A percentile compares a stretch with the other conserved stretches of the same genome.
phyloP scores from a whole-genome alignment of 345 rosid species.

The Luvunga scandens region DNA sequence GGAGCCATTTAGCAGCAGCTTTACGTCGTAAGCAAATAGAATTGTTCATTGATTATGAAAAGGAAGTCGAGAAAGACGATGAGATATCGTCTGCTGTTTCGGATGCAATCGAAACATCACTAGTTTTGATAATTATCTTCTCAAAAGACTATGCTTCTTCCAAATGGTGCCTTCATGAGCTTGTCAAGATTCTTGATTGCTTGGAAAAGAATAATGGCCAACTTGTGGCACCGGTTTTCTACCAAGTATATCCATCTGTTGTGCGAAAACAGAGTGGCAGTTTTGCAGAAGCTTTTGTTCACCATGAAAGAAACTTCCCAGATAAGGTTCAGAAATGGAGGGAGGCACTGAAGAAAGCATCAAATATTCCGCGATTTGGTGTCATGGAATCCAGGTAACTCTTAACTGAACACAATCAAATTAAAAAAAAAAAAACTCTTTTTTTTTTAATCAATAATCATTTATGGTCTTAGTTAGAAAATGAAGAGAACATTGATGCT shows the following conservation, averaged over 20 bases:
- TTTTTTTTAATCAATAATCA: too few relatives aligned
- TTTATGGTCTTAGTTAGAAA: too few relatives aligned
- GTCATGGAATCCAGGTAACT: background rate
- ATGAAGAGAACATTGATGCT: too few relatives aligned
- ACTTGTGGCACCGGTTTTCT: slow-evolving; percentile 4
- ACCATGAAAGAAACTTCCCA: background rate
- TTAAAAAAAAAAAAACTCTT: too few relatives aligned
- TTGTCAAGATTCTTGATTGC: background rate
- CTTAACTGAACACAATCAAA: background rate
- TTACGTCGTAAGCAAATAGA: background rate
- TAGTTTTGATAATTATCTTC: background rate
- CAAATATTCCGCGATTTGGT: background rate
- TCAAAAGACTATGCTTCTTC: background rate
- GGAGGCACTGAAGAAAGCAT: background rate
- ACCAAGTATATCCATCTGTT: background rate
- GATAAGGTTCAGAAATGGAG: background rate
- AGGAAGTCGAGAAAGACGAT: background rate
- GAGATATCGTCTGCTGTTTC: background rate
- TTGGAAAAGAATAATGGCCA: background rate
- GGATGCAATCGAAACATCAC: background rate
- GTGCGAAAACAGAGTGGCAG: background rate
- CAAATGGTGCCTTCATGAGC: background rate
- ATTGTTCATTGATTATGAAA: background rate
- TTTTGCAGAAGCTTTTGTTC: background rate
- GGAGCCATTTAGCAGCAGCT: background rate